Percentiles rank a stretch among this genome's conserved stretches.
Evolutionary conservation across 768 basidiomycete genomes (phyloP).

Genomic region (Lactarius hatsudake): DNA sequence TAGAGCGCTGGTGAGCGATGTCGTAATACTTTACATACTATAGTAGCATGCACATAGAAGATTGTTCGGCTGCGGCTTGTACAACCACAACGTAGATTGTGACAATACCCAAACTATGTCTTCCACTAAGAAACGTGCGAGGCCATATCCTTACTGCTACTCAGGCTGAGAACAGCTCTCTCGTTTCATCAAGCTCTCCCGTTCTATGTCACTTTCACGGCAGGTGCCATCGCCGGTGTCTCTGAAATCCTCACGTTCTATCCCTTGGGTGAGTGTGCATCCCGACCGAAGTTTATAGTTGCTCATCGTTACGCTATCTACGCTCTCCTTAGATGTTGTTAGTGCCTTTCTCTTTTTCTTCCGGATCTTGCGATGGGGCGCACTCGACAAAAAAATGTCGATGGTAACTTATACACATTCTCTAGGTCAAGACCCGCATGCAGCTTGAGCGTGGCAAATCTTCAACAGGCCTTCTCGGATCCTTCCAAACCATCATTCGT

Average conservation of each 20-base stretch:
- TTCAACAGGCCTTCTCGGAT: slow-evolving; percentile 74
- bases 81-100: neutral
- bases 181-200: slow-evolving; percentile 59
- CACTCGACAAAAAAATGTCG: neutral
- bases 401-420: slow-evolving; percentile 19
- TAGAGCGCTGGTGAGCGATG: slow-evolving; percentile 44
- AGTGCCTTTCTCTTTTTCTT: slow-evolving; percentile 35
- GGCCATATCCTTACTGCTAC: neutral
- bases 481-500: slow-evolving; percentile 76
- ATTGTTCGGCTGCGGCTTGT: neutral
- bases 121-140: slow-evolving; percentile 27
- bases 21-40: neutral
- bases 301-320: neutral
- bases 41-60: neutral
- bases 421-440: slow-evolving; percentile 95
- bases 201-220: slow-evolving; percentile 86
- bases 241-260: slow-evolving; percentile 84
- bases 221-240: slow-evolving; percentile 94
- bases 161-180: neutral
- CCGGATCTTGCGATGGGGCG: neutral
- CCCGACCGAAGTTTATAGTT: slow-evolving; percentile 4
- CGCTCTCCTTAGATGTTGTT: slow-evolving; percentile 68
- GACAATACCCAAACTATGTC: slow-evolving; percentile 10
- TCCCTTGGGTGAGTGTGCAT: slow-evolving; percentile 66
- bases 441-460: slow-evolving; percentile 89